Base-by-base conservation (phyloP, 2,329 filamentous ascomycete species). In the Lachnum nothofagi region DNA sequence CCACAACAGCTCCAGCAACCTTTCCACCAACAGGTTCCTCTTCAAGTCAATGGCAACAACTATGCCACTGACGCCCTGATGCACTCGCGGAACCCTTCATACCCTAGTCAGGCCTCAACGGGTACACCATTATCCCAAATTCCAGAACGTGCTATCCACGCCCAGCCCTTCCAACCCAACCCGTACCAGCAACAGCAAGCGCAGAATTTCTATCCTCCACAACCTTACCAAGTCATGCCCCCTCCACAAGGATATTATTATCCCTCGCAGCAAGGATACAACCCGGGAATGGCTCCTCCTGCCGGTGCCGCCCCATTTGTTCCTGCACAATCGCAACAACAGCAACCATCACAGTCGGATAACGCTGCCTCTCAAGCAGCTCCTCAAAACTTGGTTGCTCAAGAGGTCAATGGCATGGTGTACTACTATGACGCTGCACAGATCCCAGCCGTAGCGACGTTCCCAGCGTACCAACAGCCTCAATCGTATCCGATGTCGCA, bases 351-450 rank as follows among this genome's bases (percentile, higher is more conserved):
- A 34, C 71, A 73, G 38, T 59, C 66, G 49, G 57, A 61, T 41
- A 50, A 48, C 22, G 49, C 48, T 16, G 52, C 63, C 5, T 68
- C 72, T 24, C 80, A 78, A 56, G 68, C 71, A 3, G 75, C 74
- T 16, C 79, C 79, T 49, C 77, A 85, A 17, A 78, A 73, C 55
- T 66, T 82, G 35, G 78, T 85, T 41, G 88, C 89, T 0, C 91
- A 96, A 67, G 91, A 97, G 71, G 83, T 85, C 55, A 95, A 95
- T 59, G 93, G 93, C 53, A 97, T 94, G 79, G 90, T 95, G 1
- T 97, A 95, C 68, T 98, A 95, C 66, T 91, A 90, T 61, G 87
- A 95, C 63, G 78, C 88, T 6, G 77, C 83, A n/a, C 85, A 90
- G 63, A 72, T 91, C 41, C 72, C 80, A 22, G 59, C 63, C 24